Evolutionary conservation across 495 filamentous ascomycete species (phyloP).

Genomic region (Parathielavia hyrcaniae): DNA sequence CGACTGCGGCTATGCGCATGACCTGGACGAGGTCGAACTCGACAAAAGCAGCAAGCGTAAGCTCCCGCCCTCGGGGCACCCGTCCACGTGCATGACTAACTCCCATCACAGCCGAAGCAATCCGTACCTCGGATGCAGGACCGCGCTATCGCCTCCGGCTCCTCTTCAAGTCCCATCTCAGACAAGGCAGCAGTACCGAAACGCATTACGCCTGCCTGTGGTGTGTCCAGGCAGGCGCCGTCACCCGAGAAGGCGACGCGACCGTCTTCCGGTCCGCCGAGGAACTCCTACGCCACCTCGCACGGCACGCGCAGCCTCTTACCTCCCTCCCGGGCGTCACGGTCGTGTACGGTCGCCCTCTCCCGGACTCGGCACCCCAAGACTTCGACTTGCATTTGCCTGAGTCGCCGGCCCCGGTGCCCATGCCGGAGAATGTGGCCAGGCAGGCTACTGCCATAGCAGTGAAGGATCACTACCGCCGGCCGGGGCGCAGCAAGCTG

Average conservation of each 20-base stretch:
- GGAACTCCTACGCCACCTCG: slow-evolving; percentile 32
- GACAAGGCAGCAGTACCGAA: slow-evolving; percentile 16
- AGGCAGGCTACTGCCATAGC: slow-evolving; percentile 33
- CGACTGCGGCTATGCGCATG: slow-evolving; percentile 34
- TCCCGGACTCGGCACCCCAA: slow-evolving; percentile 17
- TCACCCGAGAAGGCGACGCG: slow-evolving; percentile 32
- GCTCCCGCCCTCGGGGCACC: neutral
- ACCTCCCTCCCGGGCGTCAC: slow-evolving; percentile 34
- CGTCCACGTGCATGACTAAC: neutral
- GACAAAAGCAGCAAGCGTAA: slow-evolving; percentile 31
- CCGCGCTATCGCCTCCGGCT: slow-evolving; percentile 33
- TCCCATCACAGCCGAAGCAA: slow-evolving; percentile 21
- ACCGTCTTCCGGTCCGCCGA: slow-evolving; percentile 36
- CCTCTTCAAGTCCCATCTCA: slow-evolving; percentile 38
- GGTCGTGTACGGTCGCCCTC: slow-evolving; percentile 33
- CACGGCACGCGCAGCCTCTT: slow-evolving; percentile 37
- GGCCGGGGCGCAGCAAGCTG: slow-evolving; percentile 25
- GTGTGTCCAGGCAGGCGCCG: slow-evolving; percentile 29
- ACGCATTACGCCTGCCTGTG: slow-evolving; percentile 35
- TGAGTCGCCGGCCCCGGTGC: slow-evolving; percentile 27
- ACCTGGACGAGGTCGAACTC: slow-evolving; percentile 27
- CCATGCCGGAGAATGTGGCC: slow-evolving; percentile 31
- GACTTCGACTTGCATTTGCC: slow-evolving; percentile 43
- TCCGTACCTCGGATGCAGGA: slow-evolving; percentile 22
- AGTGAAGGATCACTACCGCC: slow-evolving; percentile 31